Evolutionary conservation across 1,139 yeast genomes (phyloP).

Genomic region (Diutina neorugosa): DNA sequence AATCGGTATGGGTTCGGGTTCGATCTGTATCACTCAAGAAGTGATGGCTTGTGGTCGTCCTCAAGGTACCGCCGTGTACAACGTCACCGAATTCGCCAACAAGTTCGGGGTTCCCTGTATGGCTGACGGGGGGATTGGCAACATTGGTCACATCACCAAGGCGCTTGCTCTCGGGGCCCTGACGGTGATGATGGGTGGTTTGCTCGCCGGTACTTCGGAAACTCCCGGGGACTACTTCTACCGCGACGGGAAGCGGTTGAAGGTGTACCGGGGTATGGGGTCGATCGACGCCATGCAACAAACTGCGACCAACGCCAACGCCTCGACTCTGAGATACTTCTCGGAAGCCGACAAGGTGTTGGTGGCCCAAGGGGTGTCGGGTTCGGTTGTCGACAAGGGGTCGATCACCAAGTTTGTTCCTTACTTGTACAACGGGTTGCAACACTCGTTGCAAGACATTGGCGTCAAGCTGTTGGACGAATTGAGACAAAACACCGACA

Average conservation of each 20-base stretch:
- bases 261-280: constrained; percentile 99
- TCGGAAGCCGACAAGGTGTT: constrained; percentile 90
- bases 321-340: constrained; percentile 96
- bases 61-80: constrained; percentile 94
- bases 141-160: constrained; percentile 96
- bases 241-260: constrained; percentile 96
- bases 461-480: constrained; percentile 63
- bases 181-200: constrained; percentile 98
- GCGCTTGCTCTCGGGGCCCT: constrained; percentile 97
- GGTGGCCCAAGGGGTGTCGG: constrained; percentile 99
- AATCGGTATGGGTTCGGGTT: constrained; percentile 99
- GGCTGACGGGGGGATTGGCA: constrained; percentile 99
- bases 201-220: constrained; percentile 96
- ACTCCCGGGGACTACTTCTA: constrained; percentile 97
- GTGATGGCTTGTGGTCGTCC: constrained; percentile 99
- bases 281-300: constrained; percentile 98
- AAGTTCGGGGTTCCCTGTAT: constrained; percentile 91
- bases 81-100: constrained; percentile 78
- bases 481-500: constrained; percentile 52
- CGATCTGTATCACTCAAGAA: constrained; percentile 97
- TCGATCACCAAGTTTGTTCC: constrained; percentile 89
- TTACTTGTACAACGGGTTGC: constrained; percentile 87
- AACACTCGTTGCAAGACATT: constrained; percentile 97
- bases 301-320: constrained; percentile 79
- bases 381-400: constrained; percentile 95